These are phyloP conservation scores for Metschnikowia shivogae DNA, from an alignment of 805 yeast genomes.

Conservation along the genomic window DNA sequence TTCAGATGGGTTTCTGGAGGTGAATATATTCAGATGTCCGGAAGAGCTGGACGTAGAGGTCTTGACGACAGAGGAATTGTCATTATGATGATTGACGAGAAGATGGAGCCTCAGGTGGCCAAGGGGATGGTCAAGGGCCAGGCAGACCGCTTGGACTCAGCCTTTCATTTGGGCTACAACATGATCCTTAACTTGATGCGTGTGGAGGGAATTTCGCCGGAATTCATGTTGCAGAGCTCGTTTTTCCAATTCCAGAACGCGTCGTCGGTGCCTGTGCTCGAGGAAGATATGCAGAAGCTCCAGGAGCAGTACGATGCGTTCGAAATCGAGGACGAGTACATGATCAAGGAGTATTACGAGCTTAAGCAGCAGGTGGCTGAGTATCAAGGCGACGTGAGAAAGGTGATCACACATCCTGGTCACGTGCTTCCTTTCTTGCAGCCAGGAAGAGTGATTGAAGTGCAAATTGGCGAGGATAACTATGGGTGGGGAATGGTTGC, in stretches of 20 bases:
- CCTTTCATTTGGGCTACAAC: conserved; percentile 95
- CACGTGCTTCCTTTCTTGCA: conserved; percentile 79
- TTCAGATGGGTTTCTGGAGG: conserved; percentile 99
- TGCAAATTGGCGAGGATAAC: conserved; percentile 56
- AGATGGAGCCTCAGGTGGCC: conserved; percentile 99
- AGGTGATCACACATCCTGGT: conserved; percentile 87
- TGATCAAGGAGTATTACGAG: conserved; percentile 79
- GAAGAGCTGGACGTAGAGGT: conserved; percentile 99
- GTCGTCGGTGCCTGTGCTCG: conserved; percentile 82
- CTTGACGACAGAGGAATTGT: conserved; percentile 98
- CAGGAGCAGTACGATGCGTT: conserved; percentile 46
- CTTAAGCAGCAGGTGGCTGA: conserved; percentile 63
- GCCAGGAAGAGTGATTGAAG: conserved; percentile 78
- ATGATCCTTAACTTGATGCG: conserved; percentile 95
- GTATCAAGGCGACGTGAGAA: conserved; percentile 73
- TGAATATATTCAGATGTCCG: conserved; percentile 99
- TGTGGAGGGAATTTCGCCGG: conserved; percentile 98
- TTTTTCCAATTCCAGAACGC: conserved; percentile 95
- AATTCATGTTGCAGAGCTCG: conserved; percentile 90
- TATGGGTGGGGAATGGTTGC: conserved; percentile 98
- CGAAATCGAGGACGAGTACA: conserved; percentile 66
- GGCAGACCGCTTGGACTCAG: conserved; percentile 95
- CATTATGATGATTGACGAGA: conserved; percentile 98
- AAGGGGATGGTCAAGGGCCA: conserved; percentile 99
- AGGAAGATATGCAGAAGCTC: conserved; percentile 55